A percentile compares a stretch with the other conserved stretches of the same genome.
Conservation (phyloP, 2,329 filamentous ascomycete genomes). For the Fusarium sp. region DNA sequence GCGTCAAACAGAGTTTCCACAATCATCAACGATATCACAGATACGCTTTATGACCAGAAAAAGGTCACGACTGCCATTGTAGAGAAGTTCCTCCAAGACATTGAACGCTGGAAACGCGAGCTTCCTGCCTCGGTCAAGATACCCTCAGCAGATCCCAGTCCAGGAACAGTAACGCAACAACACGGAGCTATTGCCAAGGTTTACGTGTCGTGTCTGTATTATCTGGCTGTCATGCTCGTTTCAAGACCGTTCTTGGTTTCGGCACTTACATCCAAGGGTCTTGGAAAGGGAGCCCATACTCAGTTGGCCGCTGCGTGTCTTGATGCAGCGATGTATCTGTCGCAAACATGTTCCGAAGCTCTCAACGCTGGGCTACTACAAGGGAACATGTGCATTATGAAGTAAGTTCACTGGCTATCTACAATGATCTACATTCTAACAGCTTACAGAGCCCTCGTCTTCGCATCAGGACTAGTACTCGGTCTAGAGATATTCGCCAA, state of each 20-base stretch:
- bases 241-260: slow-evolving; percentile 66
- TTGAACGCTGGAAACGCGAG: slow-evolving; percentile 57
- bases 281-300: slow-evolving; percentile 42
- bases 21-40: slow-evolving; percentile 57
- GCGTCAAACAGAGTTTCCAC: slow-evolving; percentile 55
- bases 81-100: slow-evolving; percentile 53
- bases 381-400: slow-evolving; percentile 68
- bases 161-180: slow-evolving; percentile 6
- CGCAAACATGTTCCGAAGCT: slow-evolving; percentile 63
- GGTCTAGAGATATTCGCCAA: slow-evolving; percentile 67
- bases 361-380: slow-evolving; percentile 56
- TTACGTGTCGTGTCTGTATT: slow-evolving; percentile 67
- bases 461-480: slow-evolving; percentile 66
- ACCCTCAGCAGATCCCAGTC: slow-evolving; percentile 4
- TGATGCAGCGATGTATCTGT: slow-evolving; percentile 65
- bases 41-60: slow-evolving; percentile 55
- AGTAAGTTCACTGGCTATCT: slow-evolving; percentile 51
- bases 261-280: slow-evolving; percentile 53
- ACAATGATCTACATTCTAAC: not conserved
- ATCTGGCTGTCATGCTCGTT: slow-evolving; percentile 67
- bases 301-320: slow-evolving; percentile 63
- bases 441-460: slow-evolving; percentile 58
- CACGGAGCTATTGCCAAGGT: slow-evolving; percentile 59
- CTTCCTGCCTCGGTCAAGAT: slow-evolving; percentile 52
- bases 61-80: slow-evolving; percentile 47